Conservation (phyloP, 345 rosid genomes). For the Xanthoceras sorbifolium region DNA sequence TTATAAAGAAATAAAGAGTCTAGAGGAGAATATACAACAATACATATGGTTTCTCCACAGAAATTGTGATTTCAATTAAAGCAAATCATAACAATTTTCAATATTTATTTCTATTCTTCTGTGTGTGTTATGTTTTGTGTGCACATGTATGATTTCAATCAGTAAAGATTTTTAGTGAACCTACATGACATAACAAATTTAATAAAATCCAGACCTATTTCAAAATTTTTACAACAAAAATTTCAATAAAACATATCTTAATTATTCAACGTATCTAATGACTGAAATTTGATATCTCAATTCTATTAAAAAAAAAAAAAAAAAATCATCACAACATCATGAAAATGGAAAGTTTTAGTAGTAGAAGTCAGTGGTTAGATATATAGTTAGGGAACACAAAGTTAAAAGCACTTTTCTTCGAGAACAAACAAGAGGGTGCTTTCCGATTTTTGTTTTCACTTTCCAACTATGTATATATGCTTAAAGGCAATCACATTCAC, state of each 20-base stretch:
- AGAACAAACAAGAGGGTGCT: slow-evolving; percentile 21
- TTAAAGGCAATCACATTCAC: slow-evolving; percentile 12
- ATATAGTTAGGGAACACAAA: background rate
- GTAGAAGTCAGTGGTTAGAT: background rate
- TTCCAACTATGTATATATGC: background rate
- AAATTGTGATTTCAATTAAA: background rate
- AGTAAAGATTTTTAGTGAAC: too few species aligned
- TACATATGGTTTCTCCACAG: background rate
- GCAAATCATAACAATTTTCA: background rate
- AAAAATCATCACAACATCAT: background rate
- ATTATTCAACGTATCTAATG: background rate
- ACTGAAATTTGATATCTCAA: background rate
- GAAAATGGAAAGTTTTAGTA: background rate
- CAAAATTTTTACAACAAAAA: too few species aligned
- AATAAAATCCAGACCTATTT: too few species aligned
- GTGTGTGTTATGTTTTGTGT: background rate
- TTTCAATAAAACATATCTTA: too few species aligned
- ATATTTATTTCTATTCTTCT: background rate
- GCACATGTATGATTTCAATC: background rate
- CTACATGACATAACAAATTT: too few species aligned
- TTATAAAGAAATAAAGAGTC: background rate
- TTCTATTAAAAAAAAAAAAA: background rate
- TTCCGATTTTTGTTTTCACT: slow-evolving; percentile 12
- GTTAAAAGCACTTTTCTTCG: background rate
- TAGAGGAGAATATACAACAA: background rate